Evolutionary conservation across 2,329 filamentous ascomycete genomes (phyloP).

Genomic region (Talaromyces pinophilus): DNA sequence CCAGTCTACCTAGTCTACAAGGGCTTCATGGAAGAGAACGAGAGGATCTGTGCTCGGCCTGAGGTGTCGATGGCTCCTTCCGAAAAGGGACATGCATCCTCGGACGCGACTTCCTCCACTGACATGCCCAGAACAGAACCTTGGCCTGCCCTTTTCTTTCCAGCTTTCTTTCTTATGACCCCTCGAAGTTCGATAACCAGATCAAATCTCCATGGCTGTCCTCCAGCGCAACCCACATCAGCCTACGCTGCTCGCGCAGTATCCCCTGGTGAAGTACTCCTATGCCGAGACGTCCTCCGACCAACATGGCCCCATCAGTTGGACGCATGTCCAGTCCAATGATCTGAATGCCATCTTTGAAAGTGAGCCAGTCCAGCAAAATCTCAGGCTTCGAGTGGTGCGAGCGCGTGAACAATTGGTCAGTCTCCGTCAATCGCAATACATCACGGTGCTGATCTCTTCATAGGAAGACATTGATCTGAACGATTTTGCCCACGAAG

Average conservation of each 20-base stretch:
- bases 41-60: neutral
- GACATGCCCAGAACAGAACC: neutral
- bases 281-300: conserved; percentile 43
- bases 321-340: conserved; percentile 46
- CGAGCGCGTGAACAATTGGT: conserved; percentile 42
- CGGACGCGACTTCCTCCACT: conserved; percentile 14
- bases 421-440: conserved; percentile 19
- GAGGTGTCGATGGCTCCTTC: conserved; percentile 13
- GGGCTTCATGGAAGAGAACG: neutral
- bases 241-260: conserved; percentile 25
- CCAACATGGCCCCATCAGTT: conserved; percentile 43
- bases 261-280: conserved; percentile 48
- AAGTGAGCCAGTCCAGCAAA: conserved; percentile 28
- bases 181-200: neutral
- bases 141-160: neutral
- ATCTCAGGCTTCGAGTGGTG: conserved; percentile 38
- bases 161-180: neutral
- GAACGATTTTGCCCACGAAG: conserved; percentile 34
- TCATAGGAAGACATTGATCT: conserved; percentile 47
- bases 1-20: neutral
- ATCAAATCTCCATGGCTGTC: conserved; percentile 12
- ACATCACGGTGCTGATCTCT: neutral
- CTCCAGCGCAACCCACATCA: conserved; percentile 4
- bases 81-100: neutral
- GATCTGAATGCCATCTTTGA: conserved; percentile 42